Evolutionary conservation across 768 basidiomycete species (phyloP).

Genomic region (Amanita muscaria): DNA sequence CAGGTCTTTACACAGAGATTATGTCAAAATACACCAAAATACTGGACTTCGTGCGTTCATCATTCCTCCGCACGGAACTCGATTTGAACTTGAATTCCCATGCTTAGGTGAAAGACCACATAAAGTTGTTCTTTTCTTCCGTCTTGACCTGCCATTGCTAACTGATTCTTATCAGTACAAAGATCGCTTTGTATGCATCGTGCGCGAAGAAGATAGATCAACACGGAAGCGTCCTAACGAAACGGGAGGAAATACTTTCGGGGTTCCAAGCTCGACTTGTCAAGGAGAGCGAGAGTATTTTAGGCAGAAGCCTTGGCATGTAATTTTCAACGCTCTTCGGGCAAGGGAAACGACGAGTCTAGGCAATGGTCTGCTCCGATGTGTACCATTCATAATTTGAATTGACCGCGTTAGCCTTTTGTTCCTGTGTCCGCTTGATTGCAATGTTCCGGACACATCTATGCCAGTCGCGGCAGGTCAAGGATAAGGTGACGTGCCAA

Average conservation of each 20-base stretch:
- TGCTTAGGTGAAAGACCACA: slow-evolving; percentile 43
- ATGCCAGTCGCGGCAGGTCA: no score
- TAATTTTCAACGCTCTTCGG: not conserved
- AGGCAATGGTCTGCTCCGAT: no score
- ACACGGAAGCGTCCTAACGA: slow-evolving; percentile 30
- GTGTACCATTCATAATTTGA: no score
- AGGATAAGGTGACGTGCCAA: no score
- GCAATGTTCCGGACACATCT: not conserved
- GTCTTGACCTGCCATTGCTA: slow-evolving; percentile 7
- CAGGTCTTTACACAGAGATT: slow-evolving; percentile 27
- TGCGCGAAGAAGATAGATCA: slow-evolving; percentile 33
- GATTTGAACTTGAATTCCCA: not conserved
- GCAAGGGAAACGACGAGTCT: no score
- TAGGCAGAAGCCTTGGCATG: slow-evolving; percentile 15
- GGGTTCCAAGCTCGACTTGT: slow-evolving; percentile 30
- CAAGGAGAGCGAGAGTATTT: slow-evolving; percentile 30
- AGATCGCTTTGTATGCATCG: slow-evolving; percentile 37
- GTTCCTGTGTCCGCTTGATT: not conserved
- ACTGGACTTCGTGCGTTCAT: slow-evolving; percentile 38
- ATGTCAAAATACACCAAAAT: slow-evolving; percentile 32
- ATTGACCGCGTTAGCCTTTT: not conserved
- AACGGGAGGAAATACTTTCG: slow-evolving; percentile 32
- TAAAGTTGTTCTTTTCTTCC: slow-evolving; percentile 26
- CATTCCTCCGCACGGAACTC: not conserved
- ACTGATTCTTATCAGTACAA: slow-evolving; percentile 24